Conservation (phyloP, 768 basidiomycete species). For the Termitomyces sp. region DNA sequence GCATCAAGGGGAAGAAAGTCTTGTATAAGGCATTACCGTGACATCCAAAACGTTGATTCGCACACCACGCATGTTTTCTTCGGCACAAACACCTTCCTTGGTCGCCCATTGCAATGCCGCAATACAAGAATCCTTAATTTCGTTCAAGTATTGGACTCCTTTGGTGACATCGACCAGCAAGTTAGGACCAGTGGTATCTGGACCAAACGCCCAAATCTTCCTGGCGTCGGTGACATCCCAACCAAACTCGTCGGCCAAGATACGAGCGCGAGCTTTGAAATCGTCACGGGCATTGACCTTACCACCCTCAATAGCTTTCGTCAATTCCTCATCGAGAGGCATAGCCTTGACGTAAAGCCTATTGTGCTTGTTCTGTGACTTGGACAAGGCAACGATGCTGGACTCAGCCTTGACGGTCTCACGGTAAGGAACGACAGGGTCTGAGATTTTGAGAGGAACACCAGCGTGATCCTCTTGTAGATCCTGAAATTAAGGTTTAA, state of each 20-base stretch:
- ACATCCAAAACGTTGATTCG: slow-evolving; percentile 96
- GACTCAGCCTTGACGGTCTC: slow-evolving; percentile 98
- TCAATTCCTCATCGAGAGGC: slow-evolving; percentile 93
- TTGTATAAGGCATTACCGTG: slow-evolving; percentile 53
- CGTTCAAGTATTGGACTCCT: slow-evolving; percentile 98
- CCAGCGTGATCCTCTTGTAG: slow-evolving; percentile 99
- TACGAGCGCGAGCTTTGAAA: slow-evolving; percentile 94
- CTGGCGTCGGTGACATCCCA: slow-evolving; percentile 99
- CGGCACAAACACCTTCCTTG: slow-evolving; percentile 94
- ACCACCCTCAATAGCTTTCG: slow-evolving; percentile 88
- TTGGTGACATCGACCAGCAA: slow-evolving; percentile 97
- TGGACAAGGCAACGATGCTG: slow-evolving; percentile 92
- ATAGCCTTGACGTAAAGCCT: slow-evolving; percentile 92
- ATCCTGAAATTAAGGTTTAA: slow-evolving; percentile 52
- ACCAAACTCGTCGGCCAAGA: slow-evolving; percentile 92
- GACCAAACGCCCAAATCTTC: slow-evolving; percentile 99
- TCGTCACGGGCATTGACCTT: slow-evolving; percentile 89
- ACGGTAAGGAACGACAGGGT: slow-evolving; percentile 95
- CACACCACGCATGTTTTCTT: slow-evolving; percentile 99
- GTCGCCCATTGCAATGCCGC: slow-evolving; percentile 99
- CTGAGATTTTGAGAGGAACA: slow-evolving; percentile 97
- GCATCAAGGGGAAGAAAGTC: neutral
- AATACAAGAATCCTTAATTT: slow-evolving; percentile 99
- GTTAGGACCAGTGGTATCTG: slow-evolving; percentile 96
- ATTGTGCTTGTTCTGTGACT: slow-evolving; percentile 99